phyloP scores from a whole-genome alignment of 1,139 yeast species.

The Arxiozyma bovina region DNA sequence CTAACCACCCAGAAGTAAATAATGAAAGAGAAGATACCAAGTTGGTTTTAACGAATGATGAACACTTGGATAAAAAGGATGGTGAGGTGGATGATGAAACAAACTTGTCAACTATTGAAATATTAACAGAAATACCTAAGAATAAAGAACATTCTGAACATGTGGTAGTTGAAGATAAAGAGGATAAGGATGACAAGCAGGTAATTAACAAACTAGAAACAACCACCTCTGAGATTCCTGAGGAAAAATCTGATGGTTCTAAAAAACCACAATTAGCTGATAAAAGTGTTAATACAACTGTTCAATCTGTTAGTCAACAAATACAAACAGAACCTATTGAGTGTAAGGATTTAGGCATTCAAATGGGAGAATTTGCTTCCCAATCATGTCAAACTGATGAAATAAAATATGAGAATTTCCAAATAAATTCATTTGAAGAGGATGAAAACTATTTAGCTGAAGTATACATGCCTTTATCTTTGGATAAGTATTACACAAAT shows the following conservation, averaged over 20 bases:
- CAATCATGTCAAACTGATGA: slow-evolving; percentile 27
- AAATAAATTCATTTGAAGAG: slow-evolving; percentile 31
- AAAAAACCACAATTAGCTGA: background rate
- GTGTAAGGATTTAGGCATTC: slow-evolving; percentile 6
- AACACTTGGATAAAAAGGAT: background rate
- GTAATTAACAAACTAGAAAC: background rate
- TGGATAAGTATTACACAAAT: slow-evolving; percentile 16
- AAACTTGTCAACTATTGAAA: background rate
- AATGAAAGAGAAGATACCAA: slow-evolving; percentile 4
- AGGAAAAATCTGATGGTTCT: background rate
- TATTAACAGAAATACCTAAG: background rate
- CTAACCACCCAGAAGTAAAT: slow-evolving; percentile 1
- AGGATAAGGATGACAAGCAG: background rate
- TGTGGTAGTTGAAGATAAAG: background rate
- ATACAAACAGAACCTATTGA: slow-evolving; percentile 10
- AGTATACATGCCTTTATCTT: slow-evolving; percentile 16
- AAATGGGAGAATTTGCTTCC: slow-evolving; percentile 7
- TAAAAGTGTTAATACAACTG: background rate
- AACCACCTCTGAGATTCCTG: background rate
- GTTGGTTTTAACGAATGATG: background rate
- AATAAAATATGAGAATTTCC: slow-evolving; percentile 13
- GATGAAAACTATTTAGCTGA: slow-evolving; percentile 34
- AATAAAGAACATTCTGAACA: background rate
- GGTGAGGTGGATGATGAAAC: background rate
- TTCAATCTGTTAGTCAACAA: slow-evolving; percentile 4